Evolutionary conservation across 305 asterid species (phyloP), one percentile per base, ranked within the genome.

Genomic region (Fraxinus velutina): DNA sequence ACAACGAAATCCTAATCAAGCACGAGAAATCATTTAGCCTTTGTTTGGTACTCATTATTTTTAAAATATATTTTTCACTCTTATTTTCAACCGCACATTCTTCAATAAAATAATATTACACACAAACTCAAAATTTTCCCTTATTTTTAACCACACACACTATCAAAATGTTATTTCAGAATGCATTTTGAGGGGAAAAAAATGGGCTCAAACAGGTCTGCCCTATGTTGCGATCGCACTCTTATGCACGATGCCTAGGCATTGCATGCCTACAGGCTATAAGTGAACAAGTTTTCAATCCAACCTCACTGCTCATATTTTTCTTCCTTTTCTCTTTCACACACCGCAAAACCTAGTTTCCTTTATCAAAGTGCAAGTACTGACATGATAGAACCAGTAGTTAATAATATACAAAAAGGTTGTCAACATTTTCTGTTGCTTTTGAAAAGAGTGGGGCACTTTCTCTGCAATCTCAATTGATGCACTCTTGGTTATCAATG

Each of bases 361-460:
- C 24, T 73, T 79, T 29, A 44, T 60, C 60, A 15, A 15, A 42
- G 6, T 73, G 62, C 60, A 71, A 36, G 71, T 36, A 79, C 55
- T 66, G 78, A 62, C n/a, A 37, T 84, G 84, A 68, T 76, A 70
- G 30, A 55, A 64, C 5, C 57, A 50, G 30, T 50, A 76, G 72
- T 44, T 36, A 30, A 64, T 72, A 50, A 50, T 50, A 50, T 50
- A 4, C 21, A 4, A 1, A 37, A 44, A 72, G 50, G 55, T 81
- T 74, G 79, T 33, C 87, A 50, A 32, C 74, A 24, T 77, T 82
- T 75, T 82, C 81, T 6, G 33, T 19, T 73, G 75, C 68, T 72
- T 77, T 77, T 37, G 3, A 5, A 47, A 22, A 77, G 7, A 73
- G 52, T 75, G 62, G 50, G 34, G 33, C 60, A 37, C 60, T 75